Evolutionary conservation across 495 filamentous ascomycete species (phyloP).

Genomic region (Choiromyces venosus): DNA sequence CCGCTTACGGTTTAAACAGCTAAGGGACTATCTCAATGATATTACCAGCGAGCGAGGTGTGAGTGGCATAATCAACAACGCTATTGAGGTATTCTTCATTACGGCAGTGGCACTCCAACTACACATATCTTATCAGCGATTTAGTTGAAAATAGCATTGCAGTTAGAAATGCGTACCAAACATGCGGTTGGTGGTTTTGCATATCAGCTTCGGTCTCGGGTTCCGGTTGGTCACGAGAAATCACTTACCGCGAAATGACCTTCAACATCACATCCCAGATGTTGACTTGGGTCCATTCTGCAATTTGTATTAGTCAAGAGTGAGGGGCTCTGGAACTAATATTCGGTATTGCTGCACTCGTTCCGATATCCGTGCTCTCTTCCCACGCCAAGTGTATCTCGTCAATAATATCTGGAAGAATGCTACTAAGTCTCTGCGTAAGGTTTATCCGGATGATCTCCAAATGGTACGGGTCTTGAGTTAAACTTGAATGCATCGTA

Average conservation of each 20-base stretch:
- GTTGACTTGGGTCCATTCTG: slow-evolving; percentile 24
- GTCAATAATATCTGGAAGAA: slow-evolving; percentile 29
- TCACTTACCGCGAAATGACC: slow-evolving; percentile 11
- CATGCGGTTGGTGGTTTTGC: slow-evolving; percentile 23
- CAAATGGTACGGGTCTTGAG: slow-evolving; percentile 14
- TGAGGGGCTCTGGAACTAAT: not conserved
- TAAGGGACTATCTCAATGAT: slow-evolving; percentile 30
- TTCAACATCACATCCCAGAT: slow-evolving; percentile 27
- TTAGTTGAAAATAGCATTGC: not conserved
- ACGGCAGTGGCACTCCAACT: slow-evolving; percentile 28
- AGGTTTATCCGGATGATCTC: slow-evolving; percentile 28
- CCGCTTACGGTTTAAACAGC: slow-evolving; percentile 12
- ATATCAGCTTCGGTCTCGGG: not conserved
- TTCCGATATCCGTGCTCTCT: slow-evolving; percentile 27
- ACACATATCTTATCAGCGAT: not conserved
- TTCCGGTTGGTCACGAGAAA: not conserved
- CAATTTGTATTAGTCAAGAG: not conserved
- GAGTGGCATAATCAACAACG: slow-evolving; percentile 23
- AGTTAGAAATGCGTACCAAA: not conserved
- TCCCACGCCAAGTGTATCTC: slow-evolving; percentile 24
- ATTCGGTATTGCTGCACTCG: not conserved
- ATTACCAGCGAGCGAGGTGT: slow-evolving; percentile 5
- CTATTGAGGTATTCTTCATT: slow-evolving; percentile 30
- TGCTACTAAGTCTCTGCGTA: slow-evolving; percentile 31
- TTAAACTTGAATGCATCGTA: slow-evolving; percentile 20